Evolutionary conservation across 2,329 filamentous ascomycete genomes (phyloP), one percentile per base, ranked within the genome.

Genomic region (Fusarium redolens): DNA sequence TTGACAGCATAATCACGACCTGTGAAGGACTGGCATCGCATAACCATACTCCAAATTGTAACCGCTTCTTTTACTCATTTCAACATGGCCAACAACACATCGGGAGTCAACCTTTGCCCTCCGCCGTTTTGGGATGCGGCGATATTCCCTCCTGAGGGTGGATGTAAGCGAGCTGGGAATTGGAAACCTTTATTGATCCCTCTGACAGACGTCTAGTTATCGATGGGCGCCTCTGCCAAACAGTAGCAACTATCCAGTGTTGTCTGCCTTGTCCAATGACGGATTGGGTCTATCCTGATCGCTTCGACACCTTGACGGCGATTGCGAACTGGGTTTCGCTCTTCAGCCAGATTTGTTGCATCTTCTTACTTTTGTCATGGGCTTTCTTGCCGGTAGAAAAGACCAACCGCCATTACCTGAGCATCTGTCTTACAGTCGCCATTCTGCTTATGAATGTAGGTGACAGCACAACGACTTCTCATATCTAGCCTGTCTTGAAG

Each of bases 321-420:
- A 89, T 89, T 18, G 91, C 94, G n/a, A 93, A 94, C 81, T 97
- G 93, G 91, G 85, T 98, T 63, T 94, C 93, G 71, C 90, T 97
- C 20, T 89, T 87, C 14, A 91, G 94, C 61, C 87, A 95, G 45
- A 83, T 92, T 52, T 90, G 92, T 75, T 92, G 93, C 69, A 78
- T 91, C 20, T 96, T 96, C 78, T 85, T 98, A 62, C 84, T 98
- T 20, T 57, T 93, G 10, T 97, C 94, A 10, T 98, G 95, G 87
- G 84, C 90, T 7, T 86, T 92, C 18, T 86, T 99, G 28, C 95
- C 96, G 0, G 90, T 94, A 30, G 94, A 97, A 77, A 96, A 94
- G 85, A 98, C 96, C 11, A 91, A 94, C 78, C 91, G 95, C 59
- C 96, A 99, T 81, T 98, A 98, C 79, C 86, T 99, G 41, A 98